Evolutionary conservation across 768 basidiomycete species (phyloP).

Genomic region (Rhodosporidiobolus sp.): DNA sequence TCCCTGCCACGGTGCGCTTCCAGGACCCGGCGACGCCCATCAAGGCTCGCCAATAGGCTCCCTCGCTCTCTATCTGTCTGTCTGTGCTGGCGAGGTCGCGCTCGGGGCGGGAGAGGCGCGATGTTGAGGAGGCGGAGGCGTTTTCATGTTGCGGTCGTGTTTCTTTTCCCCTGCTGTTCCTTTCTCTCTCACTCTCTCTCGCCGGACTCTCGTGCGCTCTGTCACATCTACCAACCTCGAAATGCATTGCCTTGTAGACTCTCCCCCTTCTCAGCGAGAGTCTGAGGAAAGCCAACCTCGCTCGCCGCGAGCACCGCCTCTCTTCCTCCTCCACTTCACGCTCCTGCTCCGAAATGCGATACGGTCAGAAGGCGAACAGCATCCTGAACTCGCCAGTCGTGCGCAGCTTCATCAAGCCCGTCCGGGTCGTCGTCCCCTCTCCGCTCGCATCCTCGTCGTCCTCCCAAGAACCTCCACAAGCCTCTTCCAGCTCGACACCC

Average conservation of each 20-base stretch:
- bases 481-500: not conserved
- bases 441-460: not conserved
- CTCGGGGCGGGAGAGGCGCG: not conserved
- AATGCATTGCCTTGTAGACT: too few species aligned
- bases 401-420: conserved; percentile 34
- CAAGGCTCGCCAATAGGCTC: not conserved
- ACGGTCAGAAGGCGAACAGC: conserved; percentile 5
- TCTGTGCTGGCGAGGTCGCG: not conserved
- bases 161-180: not conserved
- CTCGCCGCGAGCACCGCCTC: too few species aligned
- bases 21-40: conserved; percentile 23
- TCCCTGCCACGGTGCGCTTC: not conserved
- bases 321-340: too few species aligned
- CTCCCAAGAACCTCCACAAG: not conserved
- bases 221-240: too few species aligned
- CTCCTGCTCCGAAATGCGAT: conserved; percentile 4
- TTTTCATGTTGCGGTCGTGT: not conserved
- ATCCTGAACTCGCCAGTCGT: conserved; percentile 36
- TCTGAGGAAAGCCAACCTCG: too few species aligned
- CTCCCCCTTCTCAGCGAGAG: too few species aligned
- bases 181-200: not conserved
- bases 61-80: not conserved
- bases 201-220: too few species aligned
- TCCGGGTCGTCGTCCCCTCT: conserved; percentile 5
- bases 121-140: too few species aligned